Percentiles rank a stretch among this genome's conserved stretches.
Conservation (phyloP, 768 basidiomycete genomes). For the Roridomyces roridus region DNA sequence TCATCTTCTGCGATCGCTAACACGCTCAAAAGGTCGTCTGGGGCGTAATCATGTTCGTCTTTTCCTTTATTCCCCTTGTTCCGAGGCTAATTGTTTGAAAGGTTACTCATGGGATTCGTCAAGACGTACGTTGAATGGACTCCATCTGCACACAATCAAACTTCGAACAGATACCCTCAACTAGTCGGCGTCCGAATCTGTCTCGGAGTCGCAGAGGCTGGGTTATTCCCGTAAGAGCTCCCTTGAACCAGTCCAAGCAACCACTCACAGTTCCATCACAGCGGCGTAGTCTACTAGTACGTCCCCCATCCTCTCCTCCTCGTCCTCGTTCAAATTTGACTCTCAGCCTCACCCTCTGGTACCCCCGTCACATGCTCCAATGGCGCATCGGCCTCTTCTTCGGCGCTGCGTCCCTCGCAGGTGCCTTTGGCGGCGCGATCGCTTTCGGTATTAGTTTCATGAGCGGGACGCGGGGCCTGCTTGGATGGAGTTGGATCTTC, state of each 20-base stretch:
- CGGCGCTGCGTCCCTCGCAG: constrained; percentile 60
- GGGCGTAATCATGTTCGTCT: constrained; percentile 63
- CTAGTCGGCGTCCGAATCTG: constrained; percentile 62
- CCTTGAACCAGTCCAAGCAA: neutral
- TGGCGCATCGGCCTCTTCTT: constrained; percentile 69
- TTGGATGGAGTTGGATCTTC: constrained; percentile 76
- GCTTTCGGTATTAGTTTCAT: constrained; percentile 63
- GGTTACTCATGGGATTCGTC: constrained; percentile 72
- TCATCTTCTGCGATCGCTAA: neutral
- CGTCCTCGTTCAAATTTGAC: neutral
- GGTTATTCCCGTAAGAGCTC: constrained; percentile 59
- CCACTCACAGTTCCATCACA: neutral
- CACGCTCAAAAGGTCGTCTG: constrained; percentile 52
- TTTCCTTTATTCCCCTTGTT: neutral
- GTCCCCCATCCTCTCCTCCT: constrained; percentile 18
- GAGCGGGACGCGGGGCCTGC: constrained; percentile 48
- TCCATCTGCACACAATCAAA: neutral
- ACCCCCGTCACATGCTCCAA: constrained; percentile 66
- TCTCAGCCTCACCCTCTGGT: constrained; percentile 68
- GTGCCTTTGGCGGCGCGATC: constrained; percentile 64
- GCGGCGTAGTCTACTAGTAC: constrained; percentile 74
- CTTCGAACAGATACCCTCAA: constrained; percentile 57
- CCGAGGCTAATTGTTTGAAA: constrained; percentile 26
- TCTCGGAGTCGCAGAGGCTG: constrained; percentile 72
- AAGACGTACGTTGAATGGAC: constrained; percentile 53